Conservation (phyloP, 75 land plant genomes). For the Gnetum montanum region DNA sequence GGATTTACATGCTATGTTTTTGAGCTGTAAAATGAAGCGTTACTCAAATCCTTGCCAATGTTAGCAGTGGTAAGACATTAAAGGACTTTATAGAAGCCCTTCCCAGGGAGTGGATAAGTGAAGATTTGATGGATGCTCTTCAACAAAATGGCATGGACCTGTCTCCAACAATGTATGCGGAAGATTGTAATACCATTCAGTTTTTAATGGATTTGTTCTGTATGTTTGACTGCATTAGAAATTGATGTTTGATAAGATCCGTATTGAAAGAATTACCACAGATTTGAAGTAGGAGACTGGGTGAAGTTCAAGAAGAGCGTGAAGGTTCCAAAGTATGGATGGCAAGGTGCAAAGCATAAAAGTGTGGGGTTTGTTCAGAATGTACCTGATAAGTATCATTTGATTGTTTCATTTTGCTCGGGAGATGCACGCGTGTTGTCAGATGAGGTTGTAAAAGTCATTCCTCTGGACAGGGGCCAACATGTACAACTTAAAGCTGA, state of each 20-base stretch:
- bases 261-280: conserved; percentile 8
- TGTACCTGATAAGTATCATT: conserved; percentile 46
- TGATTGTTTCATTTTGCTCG: conserved; percentile 74
- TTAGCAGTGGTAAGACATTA: conserved; percentile 71
- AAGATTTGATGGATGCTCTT: conserved; percentile 80
- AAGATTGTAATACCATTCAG: background rate
- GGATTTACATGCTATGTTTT: background rate
- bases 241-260: background rate
- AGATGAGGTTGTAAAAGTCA: conserved; percentile 70
- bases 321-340: conserved; percentile 57
- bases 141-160: conserved; percentile 51
- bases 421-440: conserved; percentile 65
- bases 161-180: conserved; percentile 64
- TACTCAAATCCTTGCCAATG: background rate
- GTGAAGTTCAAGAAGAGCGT: conserved; percentile 74
- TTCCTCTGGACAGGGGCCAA: conserved; percentile 86
- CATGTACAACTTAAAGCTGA: conserved; percentile 72
- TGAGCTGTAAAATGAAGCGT: background rate
- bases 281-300: conserved; percentile 87
- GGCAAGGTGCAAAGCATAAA: conserved; percentile 77
- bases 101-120: conserved; percentile 91
- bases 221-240: too few relatives aligned
- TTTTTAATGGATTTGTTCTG: too few relatives aligned
- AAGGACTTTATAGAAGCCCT: conserved; percentile 75
- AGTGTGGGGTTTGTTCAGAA: conserved; percentile 93